A percentile compares a stretch with the other conserved stretches of the same genome.
Evolutionary conservation across 371 early-diverging fungal genomes (phyloP).

Genomic region (Apophysomyces sp.): DNA sequence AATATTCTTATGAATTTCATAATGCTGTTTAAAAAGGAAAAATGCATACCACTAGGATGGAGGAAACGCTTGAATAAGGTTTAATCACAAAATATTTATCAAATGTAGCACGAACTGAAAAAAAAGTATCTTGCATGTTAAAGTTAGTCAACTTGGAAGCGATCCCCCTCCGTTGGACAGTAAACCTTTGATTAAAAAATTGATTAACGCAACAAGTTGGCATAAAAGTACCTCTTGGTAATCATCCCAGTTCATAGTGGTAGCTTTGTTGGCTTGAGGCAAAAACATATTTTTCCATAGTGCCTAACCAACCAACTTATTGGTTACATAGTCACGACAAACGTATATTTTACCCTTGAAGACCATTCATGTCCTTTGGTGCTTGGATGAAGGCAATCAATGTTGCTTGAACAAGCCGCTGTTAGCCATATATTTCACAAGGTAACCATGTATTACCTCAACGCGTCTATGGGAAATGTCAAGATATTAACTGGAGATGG

Average conservation of each 20-base stretch:
- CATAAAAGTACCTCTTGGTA: not conserved
- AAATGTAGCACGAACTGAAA: no score
- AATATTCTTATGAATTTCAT: no score
- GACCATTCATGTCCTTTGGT: slow-evolving; percentile 7
- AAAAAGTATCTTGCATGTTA: not conserved
- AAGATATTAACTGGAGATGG: slow-evolving; percentile 4
- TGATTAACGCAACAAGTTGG: not conserved
- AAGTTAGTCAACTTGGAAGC: not conserved
- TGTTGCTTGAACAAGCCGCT: slow-evolving; percentile 5
- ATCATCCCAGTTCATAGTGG: not conserved
- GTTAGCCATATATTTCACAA: not conserved
- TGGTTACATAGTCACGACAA: not conserved
- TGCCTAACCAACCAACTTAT: not conserved
- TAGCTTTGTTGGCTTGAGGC: not conserved
- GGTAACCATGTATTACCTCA: not conserved
- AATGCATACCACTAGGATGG: no score
- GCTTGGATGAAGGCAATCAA: slow-evolving; percentile 15
- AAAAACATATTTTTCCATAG: not conserved
- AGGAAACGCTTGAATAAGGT: no score
- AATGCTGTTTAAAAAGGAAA: no score
- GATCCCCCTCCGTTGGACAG: not conserved
- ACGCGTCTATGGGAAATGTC: slow-evolving; percentile 3
- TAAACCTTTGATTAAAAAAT: not conserved
- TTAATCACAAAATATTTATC: no score
- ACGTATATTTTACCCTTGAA: slow-evolving; percentile 2